Conservation (phyloP, 192 early-diverging fungal genomes). For the Linnemannia exigua region DNA sequence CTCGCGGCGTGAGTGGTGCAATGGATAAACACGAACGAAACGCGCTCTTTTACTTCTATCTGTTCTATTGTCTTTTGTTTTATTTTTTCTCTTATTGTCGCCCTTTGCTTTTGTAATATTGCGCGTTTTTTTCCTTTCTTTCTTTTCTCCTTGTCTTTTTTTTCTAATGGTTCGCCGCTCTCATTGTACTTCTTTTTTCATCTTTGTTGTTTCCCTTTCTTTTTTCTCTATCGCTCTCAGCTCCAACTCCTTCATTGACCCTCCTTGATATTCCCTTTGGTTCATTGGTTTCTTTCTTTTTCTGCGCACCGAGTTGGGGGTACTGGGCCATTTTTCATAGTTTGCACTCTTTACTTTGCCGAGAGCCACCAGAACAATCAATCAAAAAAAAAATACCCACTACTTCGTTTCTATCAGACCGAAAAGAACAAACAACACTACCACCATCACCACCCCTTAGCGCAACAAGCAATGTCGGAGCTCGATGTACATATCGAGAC, state of each 20-base stretch:
- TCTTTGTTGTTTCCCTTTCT: background rate
- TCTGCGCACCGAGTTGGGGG: constrained; percentile 6
- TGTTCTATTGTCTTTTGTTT: background rate
- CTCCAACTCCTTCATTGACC: background rate
- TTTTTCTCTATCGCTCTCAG: background rate
- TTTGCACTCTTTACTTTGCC: background rate
- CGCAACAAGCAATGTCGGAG: background rate
- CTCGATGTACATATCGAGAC: constrained; percentile 1
- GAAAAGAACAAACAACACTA: no score
- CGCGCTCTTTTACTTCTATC: background rate
- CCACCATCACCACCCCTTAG: background rate
- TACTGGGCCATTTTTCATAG: background rate
- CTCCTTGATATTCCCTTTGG: background rate
- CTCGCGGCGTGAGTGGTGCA: background rate
- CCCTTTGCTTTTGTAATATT: background rate
- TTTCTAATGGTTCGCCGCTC: background rate
- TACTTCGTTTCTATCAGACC: background rate
- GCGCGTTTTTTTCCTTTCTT: background rate
- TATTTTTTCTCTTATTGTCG: background rate
- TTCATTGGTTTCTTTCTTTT: background rate
- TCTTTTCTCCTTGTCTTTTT: no score
- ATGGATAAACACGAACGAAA: constrained; percentile 4
- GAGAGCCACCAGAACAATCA: background rate
- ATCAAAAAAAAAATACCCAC: background rate
- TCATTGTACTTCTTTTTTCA: background rate